Evolutionary conservation across 208 protist species (phyloP).

Genomic region (Leishmania martiniquensis): DNA sequence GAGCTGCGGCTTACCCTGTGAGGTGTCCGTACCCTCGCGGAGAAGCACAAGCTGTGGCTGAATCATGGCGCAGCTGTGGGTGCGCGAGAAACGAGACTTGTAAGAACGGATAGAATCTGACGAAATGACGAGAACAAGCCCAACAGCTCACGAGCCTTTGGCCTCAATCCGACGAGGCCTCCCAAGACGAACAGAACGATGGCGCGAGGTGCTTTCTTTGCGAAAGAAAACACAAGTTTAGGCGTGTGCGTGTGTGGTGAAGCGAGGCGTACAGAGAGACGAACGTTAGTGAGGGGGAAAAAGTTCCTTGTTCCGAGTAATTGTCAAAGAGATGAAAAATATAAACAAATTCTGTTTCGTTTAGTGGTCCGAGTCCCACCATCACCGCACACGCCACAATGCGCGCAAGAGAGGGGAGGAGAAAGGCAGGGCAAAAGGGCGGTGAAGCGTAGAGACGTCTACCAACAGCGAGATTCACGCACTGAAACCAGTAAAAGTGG

Average conservation of each 20-base stretch:
- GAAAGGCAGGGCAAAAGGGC: not conserved
- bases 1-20: conserved; percentile 99
- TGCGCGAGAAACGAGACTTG: conserved; percentile 15
- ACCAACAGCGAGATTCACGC: not conserved
- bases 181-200: not conserved
- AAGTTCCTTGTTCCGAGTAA: not conserved
- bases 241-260: not conserved
- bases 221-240: not conserved
- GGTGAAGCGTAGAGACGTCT: not conserved
- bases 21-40: conserved; percentile 99
- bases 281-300: not conserved
- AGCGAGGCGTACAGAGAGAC: not conserved
- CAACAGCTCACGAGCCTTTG: not conserved
- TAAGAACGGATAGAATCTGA: not conserved
- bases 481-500: not conserved
- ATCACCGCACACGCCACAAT: not conserved
- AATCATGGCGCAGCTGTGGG: conserved; percentile 62
- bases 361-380: not conserved
- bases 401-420: not conserved
- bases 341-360: conserved; percentile 2
- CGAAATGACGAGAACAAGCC: not conserved
- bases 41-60: conserved; percentile 99
- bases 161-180: not conserved
- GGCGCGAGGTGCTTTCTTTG: not conserved
- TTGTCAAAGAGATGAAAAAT: conserved; percentile 5